A percentile compares a stretch with the other conserved stretches of the same genome.
These are phyloP conservation scores for Salix arbutifolia DNA, from an alignment of 345 rosid genomes.

Conservation along the genomic window DNA sequence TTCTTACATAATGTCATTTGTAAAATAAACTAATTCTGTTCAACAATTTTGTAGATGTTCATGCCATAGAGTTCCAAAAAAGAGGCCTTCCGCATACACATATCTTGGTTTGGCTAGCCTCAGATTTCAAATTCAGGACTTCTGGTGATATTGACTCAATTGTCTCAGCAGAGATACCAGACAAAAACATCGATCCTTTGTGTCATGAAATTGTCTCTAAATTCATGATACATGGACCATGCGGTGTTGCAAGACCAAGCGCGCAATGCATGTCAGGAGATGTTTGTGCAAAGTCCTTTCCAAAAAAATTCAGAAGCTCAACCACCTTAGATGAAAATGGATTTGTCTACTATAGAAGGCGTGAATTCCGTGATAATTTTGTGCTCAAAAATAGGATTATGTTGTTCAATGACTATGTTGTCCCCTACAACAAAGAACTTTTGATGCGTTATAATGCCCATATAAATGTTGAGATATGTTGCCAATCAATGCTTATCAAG, in stretches of 20 bases:
- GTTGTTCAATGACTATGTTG: background rate
- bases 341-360: background rate
- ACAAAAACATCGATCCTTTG: background rate
- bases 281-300: background rate
- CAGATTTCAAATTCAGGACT: background rate
- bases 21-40: too few relatives aligned
- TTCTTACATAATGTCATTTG: too few relatives aligned
- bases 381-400: background rate
- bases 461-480: background rate
- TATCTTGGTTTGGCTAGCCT: background rate
- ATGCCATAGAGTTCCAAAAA: background rate
- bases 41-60: background rate
- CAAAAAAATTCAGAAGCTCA: background rate
- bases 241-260: background rate
- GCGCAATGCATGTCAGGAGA: fast-evolving
- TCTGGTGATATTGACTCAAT: background rate
- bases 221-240: background rate
- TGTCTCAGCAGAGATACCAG: background rate
- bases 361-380: background rate
- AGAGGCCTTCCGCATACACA: background rate
- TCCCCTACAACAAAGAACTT: background rate
- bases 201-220: background rate
- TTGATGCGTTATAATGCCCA: background rate
- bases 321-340: background rate
- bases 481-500: background rate